These are phyloP conservation scores for Euphrasia arctica DNA, from an alignment of 305 asterid genomes.

Conservation along the genomic window DNA sequence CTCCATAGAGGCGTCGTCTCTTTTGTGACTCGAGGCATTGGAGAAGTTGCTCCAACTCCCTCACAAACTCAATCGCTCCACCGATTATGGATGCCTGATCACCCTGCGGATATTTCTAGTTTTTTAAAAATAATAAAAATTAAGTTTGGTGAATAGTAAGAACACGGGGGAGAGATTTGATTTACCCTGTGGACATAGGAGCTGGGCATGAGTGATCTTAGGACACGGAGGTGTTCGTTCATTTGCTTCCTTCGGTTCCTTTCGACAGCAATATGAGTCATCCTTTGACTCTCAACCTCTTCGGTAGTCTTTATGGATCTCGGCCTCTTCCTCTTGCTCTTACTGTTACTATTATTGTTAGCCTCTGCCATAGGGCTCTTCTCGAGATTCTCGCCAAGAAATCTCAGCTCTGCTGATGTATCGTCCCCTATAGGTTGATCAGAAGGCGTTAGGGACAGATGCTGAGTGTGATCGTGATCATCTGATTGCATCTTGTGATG, in stretches of 20 bases:
- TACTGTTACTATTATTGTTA: constrained; percentile 36
- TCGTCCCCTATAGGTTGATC: background rate
- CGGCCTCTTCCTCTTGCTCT: constrained; percentile 74
- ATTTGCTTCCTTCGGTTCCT: constrained; percentile 96
- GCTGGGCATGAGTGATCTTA: constrained; percentile 93
- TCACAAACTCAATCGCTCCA: constrained; percentile 92
- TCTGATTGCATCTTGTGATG: constrained; percentile 10
- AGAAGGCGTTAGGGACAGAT: background rate
- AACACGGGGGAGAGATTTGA: background rate
- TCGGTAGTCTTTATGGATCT: constrained; percentile 62
- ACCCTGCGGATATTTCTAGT: constrained; percentile 41
- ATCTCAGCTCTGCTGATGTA: background rate
- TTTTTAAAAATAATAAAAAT: background rate
- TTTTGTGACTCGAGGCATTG: constrained; percentile 96
- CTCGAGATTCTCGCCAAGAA: background rate
- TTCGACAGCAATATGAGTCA: constrained; percentile 97
- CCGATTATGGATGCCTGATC: constrained; percentile 98
- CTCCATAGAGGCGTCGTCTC: constrained; percentile 71
- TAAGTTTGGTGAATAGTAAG: too few species aligned
- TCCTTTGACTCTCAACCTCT: constrained; percentile 95
- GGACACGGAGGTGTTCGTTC: constrained; percentile 90
- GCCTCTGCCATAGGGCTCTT: background rate
- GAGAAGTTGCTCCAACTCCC: constrained; percentile 82
- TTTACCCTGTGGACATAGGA: constrained; percentile 94
- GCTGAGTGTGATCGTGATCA: background rate